Evolutionary conservation across 306 rosid genomes (phyloP).

Genomic region (Fragaria iinumae): DNA sequence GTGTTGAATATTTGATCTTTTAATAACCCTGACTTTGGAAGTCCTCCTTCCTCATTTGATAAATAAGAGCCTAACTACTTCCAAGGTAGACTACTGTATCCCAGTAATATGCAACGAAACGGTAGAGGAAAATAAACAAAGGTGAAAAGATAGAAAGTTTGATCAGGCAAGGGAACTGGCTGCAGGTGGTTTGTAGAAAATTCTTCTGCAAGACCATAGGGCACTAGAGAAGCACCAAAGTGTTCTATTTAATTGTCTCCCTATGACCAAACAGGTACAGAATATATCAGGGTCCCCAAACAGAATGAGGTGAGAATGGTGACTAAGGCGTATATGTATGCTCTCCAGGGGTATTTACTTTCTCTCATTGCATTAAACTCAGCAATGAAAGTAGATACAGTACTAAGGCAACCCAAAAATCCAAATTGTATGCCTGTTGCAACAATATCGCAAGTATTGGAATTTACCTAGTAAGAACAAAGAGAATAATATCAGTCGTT

Average conservation of each 20-base stretch:
- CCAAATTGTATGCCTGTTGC: constrained; percentile 66
- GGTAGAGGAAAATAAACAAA: too few species aligned
- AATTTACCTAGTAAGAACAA: constrained; percentile 49
- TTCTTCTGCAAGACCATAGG: not conserved
- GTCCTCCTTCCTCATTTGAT: not conserved
- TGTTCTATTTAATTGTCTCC: constrained; percentile 29
- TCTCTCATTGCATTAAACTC: constrained; percentile 84
- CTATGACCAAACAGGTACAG: constrained; percentile 64
- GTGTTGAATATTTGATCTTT: not conserved
- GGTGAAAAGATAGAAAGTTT: not conserved
- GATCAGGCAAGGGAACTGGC: not conserved
- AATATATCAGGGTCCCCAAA: constrained; percentile 62
- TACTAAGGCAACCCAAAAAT: constrained; percentile 79
- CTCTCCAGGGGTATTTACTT: constrained; percentile 68
- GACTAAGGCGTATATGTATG: constrained; percentile 55
- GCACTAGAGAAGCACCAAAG: not conserved
- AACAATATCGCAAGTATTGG: constrained; percentile 47
- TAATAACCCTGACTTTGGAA: not conserved
- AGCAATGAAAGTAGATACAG: constrained; percentile 72
- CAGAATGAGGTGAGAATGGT: constrained; percentile 55
- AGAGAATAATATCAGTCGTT: not conserved
- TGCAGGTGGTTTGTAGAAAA: not conserved
- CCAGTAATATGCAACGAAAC: not conserved
- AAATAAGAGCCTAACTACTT: not conserved
- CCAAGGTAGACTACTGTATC: not conserved